These are phyloP conservation scores for Globisporangium camurandrum DNA, from an alignment of 352 stramenopile genomes.

Conservation along the genomic window DNA sequence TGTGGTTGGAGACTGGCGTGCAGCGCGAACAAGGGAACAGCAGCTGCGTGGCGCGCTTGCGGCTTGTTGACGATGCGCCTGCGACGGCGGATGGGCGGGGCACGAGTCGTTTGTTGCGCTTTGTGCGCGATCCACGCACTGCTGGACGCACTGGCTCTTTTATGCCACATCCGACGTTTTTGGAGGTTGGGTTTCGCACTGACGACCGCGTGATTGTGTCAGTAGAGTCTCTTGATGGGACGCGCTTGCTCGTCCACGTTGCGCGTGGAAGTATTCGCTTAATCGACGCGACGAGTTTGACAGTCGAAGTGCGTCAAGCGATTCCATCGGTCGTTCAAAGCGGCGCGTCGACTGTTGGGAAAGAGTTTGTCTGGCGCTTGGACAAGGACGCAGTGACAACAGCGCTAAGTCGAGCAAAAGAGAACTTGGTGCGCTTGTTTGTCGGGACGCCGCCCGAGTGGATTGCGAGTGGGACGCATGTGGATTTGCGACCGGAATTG, in stretches of 20 bases:
- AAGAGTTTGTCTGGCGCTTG: constrained; percentile 59
- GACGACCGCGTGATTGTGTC: constrained; percentile 75
- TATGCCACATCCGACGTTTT: constrained; percentile 23
- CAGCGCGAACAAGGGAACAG: constrained; percentile 47
- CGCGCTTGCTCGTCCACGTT: constrained; percentile 56
- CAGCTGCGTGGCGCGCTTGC: constrained; percentile 47
- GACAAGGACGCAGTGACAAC: constrained; percentile 68
- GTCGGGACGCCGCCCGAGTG: constrained; percentile 39
- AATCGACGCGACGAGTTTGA: constrained; percentile 38
- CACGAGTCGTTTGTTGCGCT: constrained; percentile 30
- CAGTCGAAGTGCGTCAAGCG: constrained; percentile 43
- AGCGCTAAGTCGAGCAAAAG: constrained; percentile 60
- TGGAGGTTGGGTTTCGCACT: constrained; percentile 45
- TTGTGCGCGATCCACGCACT: constrained; percentile 34
- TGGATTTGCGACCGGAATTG: constrained; percentile 23
- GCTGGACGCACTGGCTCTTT: not conserved
- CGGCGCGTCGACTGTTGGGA: constrained; percentile 52
- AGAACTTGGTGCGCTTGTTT: constrained; percentile 73
- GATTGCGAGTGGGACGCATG: constrained; percentile 29
- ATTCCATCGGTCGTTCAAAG: constrained; percentile 52
- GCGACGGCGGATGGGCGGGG: constrained; percentile 23
- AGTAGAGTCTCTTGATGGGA: constrained; percentile 58
- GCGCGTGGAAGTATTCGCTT: constrained; percentile 37
- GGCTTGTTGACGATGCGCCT: constrained; percentile 36
- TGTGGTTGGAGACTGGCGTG: constrained; percentile 60